These are phyloP conservation scores for Baorangia bicolor DNA, from an alignment of 768 basidiomycete species.

Conservation along the genomic window DNA sequence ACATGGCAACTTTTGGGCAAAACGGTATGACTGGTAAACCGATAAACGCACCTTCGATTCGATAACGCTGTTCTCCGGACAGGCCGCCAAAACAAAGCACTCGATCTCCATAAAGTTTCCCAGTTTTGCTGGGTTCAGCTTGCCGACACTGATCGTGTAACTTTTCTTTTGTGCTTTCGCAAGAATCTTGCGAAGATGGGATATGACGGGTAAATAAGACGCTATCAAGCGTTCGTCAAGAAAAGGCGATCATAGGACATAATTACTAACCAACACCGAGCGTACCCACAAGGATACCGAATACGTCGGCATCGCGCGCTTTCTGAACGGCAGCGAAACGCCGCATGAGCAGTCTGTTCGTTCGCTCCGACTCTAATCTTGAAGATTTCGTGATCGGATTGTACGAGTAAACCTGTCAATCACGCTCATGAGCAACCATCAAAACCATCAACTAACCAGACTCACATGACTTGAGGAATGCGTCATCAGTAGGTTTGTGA, in stretches of 20 bases:
- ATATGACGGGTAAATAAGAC: slow-evolving; percentile 83
- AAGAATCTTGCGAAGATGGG: slow-evolving; percentile 73
- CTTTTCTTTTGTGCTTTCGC: slow-evolving; percentile 74
- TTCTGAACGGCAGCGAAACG: slow-evolving; percentile 85
- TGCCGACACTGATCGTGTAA: slow-evolving; percentile 94
- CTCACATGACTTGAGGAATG: slow-evolving; percentile 64
- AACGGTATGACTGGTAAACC: background rate
- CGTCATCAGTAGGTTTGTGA: slow-evolving; percentile 87
- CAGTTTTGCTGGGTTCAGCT: slow-evolving; percentile 91
- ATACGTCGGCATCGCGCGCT: slow-evolving; percentile 89
- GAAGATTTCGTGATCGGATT: slow-evolving; percentile 52
- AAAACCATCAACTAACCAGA: background rate
- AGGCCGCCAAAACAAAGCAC: slow-evolving; percentile 93
- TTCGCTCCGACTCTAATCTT: slow-evolving; percentile 59
- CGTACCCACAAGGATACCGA: slow-evolving; percentile 93
- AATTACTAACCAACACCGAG: slow-evolving; percentile 73
- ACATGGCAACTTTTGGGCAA: background rate
- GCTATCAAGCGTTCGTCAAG: slow-evolving; percentile 40
- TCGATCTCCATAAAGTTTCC: slow-evolving; percentile 97
- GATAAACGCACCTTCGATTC: slow-evolving; percentile 56
- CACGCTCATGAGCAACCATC: background rate
- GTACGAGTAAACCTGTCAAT: slow-evolving; percentile 71
- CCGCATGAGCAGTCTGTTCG: slow-evolving; percentile 85
- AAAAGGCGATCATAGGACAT: background rate
- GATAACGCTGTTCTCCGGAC: slow-evolving; percentile 86